Evolutionary conservation across 139 green algal genomes (phyloP).

Genomic region (Edaphochlamys debaryana): DNA sequence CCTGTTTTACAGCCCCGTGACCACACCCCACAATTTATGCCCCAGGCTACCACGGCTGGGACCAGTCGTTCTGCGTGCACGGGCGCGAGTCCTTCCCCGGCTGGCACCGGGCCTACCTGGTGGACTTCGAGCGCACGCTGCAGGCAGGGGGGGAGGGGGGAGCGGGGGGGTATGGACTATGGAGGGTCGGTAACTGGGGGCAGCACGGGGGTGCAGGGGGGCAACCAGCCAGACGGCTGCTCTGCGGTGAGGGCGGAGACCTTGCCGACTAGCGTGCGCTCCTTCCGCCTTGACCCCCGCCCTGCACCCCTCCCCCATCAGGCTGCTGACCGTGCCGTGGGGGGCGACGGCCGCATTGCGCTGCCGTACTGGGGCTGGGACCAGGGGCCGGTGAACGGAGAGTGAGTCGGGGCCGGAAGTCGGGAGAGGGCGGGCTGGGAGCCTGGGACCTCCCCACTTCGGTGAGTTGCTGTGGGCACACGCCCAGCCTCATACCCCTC

Average conservation of each 20-base stretch:
- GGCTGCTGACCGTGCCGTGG: constrained; percentile 29
- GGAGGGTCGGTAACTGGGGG: too few relatives aligned
- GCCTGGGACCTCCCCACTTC: too few relatives aligned
- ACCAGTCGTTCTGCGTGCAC: constrained; percentile 37
- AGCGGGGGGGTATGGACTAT: not conserved
- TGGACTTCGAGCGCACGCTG: constrained; percentile 45
- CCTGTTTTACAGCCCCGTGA: too few relatives aligned
- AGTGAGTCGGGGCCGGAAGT: not conserved
- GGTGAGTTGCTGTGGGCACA: too few relatives aligned
- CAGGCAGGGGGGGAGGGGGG: not conserved
- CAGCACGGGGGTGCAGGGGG: too few relatives aligned
- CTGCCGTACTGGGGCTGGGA: constrained; percentile 55
- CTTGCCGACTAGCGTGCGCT: too few relatives aligned
- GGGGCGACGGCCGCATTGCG: constrained; percentile 19
- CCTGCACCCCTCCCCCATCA: not conserved
- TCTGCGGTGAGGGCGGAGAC: too few relatives aligned
- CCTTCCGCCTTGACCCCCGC: not conserved
- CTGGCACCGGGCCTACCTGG: constrained; percentile 51
- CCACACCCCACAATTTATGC: not conserved
- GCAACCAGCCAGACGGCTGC: too few relatives aligned
- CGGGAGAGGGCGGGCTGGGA: too few relatives aligned
- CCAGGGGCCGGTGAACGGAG: not conserved
- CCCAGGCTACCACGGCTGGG: constrained; percentile 46
- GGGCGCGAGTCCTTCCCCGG: constrained; percentile 44
- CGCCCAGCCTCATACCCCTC: too few relatives aligned